Base-by-base conservation (phyloP, 2,329 filamentous ascomycete genomes). In the Chaetomium strumarium region DNA sequence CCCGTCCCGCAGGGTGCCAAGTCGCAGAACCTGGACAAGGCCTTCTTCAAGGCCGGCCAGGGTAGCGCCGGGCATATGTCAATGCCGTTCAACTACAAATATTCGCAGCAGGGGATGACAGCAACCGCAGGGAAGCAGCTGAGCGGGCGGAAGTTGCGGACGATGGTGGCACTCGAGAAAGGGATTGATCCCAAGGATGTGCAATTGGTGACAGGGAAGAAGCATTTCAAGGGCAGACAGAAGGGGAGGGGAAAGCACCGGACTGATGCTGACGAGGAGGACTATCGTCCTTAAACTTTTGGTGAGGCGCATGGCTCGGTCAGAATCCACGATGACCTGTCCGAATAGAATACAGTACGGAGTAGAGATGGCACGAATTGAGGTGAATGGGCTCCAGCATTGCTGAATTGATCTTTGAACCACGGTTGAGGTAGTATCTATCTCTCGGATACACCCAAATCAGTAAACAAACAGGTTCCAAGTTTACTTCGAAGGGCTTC, bases 51-150 rank as follows among this genome's bases (percentile, higher is more conserved):
- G 6, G 73, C 82, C 2, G 79, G 77, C 2, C 77, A 80, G 51
- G 75, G 79, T 11, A 79, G 75, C 41, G 79, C 77, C 1, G 87
- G 83, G 2, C 86, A 88, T 63, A 59, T 95, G 36, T 84, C 73
- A 51, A 84, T 84, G 75, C 91, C 93, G 0, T 97, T 97, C 73
- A 92, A 85, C 69, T 82, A 93, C 72, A 88, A 93, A 72, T 95
- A 96, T 70, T 84, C 84, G 3, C 80, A 93, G 70, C 90, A 95
- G 65, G 90, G 90, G 5, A 73, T 73, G 52, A 67, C 65, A 36
- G 55, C 65, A 16, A 66, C 67, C 14, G 53, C 58, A 11, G 67
- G 69, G 14, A 95, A 89, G 72, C 75, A 86, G 57, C 71, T 96
- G 43, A 89, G 81, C 16, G 91, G 91, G 0, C 79, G 93, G 55